Base-by-base conservation (phyloP, 345 rosid genomes). In the Gossypium mustelinum region DNA sequence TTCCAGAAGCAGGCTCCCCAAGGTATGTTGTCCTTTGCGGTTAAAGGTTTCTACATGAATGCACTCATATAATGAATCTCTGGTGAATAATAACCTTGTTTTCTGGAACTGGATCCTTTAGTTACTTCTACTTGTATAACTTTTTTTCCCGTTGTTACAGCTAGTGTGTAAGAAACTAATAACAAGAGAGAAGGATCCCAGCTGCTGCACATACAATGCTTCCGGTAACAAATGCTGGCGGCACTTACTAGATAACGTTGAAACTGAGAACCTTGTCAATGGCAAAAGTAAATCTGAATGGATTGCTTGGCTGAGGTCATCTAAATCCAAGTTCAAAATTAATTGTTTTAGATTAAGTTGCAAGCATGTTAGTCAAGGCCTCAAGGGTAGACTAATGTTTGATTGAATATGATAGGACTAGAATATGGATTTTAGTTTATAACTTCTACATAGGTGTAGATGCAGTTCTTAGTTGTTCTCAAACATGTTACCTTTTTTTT, bases 171-270 rank as follows among this genome's bases (percentile, higher is more conserved):
- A 68, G 68, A 75, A 66, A 79, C 48, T 79, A 64, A 63, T 47
- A 62, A 50, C 67, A 16, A 54, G 58, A 68, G 75, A 70, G 25
- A 43, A 69, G 78, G 64, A 73, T 8, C 73, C 64, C 7, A 56
- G 67, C 76, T 84, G 87, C 78, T 82, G 85, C 75, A 61, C 29
- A 41, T 77, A 77, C 59, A 78, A 79, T 22, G 9, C 47, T 29
- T 3, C 39, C 9, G 50, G 50, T 60, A 81, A 79, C 74, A 77
- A 82, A 81, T 84, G 87, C 59, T 84, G 83, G 87, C 75, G 77
- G 63, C 85, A 81, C 72, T 84, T 75, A 68, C 77, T 84, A 72
- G 76, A n/a, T 45, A 34, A 73, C 50, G 76, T 29, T 44, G 68
- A 60, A 20, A 64, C 34, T 27, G 65, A 55, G 60, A 51, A 74